phyloP scores from a whole-genome alignment of 192 early-diverging fungal genomes.

The Coemansia sp. region DNA sequence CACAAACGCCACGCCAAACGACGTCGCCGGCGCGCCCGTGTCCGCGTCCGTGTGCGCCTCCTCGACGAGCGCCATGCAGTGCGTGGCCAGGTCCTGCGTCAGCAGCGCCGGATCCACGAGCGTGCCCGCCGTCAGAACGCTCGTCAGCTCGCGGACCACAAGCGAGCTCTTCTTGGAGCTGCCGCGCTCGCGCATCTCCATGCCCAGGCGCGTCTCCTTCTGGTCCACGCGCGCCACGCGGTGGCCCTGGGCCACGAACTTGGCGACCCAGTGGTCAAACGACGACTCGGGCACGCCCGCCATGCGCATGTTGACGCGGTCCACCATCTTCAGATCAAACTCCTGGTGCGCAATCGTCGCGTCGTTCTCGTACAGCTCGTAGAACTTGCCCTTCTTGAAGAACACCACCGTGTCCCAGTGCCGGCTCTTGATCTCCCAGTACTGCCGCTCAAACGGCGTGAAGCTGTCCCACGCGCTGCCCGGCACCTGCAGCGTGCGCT shows the following conservation, averaged over 20 bases:
- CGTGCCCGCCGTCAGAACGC: constrained; percentile 87
- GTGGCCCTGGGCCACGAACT: constrained; percentile 94
- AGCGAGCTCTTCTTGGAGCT: constrained; percentile 61
- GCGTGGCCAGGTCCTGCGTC: constrained; percentile 88
- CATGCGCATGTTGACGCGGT: constrained; percentile 99
- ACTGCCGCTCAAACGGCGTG: constrained; percentile 96
- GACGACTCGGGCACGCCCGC: constrained; percentile 93
- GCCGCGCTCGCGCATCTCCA: constrained; percentile 81
- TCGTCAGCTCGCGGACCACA: constrained; percentile 81
- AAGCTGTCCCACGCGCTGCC: constrained; percentile 76
- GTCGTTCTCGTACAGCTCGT: constrained; percentile 98
- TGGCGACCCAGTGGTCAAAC: constrained; percentile 93
- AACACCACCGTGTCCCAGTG: constrained; percentile 97
- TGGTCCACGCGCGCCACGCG: constrained; percentile 98
- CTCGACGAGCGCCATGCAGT: constrained; percentile 94
- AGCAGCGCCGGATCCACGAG: constrained; percentile 85
- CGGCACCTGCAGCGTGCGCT: constrained; percentile 86
- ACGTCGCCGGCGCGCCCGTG: constrained; percentile 27
- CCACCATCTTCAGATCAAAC: constrained; percentile 95
- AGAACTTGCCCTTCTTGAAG: constrained; percentile 99
- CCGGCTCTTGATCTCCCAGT: constrained; percentile 96
- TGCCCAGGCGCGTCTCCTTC: constrained; percentile 92
- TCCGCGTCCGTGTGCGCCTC: constrained; percentile 12
- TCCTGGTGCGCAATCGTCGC: constrained; percentile 94
- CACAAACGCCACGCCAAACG: constrained; percentile 89